Percentiles rank a stretch among this genome's conserved stretches.
Conservation (phyloP, 805 yeast species). For the Jamesozyma hellenica region DNA sequence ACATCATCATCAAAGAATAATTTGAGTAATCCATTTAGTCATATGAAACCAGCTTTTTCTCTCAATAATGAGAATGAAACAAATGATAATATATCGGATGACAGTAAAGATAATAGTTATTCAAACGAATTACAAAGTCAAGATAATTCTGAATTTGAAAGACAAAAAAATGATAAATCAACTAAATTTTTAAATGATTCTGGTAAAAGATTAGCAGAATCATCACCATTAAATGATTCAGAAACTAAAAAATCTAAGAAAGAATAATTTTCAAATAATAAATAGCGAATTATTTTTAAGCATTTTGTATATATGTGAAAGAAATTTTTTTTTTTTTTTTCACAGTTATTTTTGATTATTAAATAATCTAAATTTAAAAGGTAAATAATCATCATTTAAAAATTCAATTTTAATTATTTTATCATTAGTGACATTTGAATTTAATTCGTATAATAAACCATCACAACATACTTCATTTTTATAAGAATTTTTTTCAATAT, state of each 20-base stretch:
- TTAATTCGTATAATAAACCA: conserved; percentile 21
- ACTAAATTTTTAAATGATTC: background rate
- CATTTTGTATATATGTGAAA: no score
- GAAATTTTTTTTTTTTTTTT: background rate
- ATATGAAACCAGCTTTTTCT: conserved; percentile 5
- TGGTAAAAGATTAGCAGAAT: background rate
- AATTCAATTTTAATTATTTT: conserved; percentile 8
- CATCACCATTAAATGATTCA: background rate
- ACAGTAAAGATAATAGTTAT: background rate
- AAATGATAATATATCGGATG: background rate
- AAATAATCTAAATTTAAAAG: conserved; percentile 1
- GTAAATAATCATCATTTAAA: conserved; percentile 3
- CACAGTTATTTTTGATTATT: no score
- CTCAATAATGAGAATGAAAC: background rate
- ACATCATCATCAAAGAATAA: background rate
- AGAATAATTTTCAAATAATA: background rate
- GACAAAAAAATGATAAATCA: background rate
- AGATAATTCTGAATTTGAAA: background rate
- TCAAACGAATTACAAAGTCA: background rate
- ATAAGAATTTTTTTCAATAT: conserved; percentile 2
- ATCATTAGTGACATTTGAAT: conserved; percentile 3
- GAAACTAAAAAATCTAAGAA: background rate
- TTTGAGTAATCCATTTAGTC: conserved; percentile 3
- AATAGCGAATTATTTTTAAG: no score
- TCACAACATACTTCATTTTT: conserved; percentile 25